Evolutionary conservation across 176 grass and related monocot species (phyloP).

Genomic region (Lolium multiflorum): DNA sequence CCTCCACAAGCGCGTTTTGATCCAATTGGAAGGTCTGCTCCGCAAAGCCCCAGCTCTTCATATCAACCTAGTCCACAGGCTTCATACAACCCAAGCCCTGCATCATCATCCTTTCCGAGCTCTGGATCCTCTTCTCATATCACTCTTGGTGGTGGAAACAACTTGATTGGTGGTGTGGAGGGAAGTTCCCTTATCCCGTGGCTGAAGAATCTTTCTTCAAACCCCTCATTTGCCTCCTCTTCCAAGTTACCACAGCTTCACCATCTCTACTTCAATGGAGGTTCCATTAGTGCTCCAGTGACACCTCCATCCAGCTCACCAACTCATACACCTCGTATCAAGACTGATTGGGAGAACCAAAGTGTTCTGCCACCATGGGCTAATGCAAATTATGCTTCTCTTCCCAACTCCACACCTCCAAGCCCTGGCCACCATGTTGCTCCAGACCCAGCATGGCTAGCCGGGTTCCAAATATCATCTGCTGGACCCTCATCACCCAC

Average conservation of each 20-base stretch:
- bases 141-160: conserved; percentile 53
- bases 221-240: conserved; percentile 55
- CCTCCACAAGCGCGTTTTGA: conserved; percentile 45
- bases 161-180: conserved; percentile 48
- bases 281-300: conserved; percentile 88
- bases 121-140: conserved; percentile 72
- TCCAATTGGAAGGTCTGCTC: conserved; percentile 56
- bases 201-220: conserved; percentile 74
- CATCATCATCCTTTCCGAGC: conserved; percentile 75
- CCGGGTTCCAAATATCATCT: conserved; percentile 84
- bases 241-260: conserved; percentile 74
- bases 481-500: conserved; percentile 83
- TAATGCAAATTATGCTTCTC: conserved; percentile 61
- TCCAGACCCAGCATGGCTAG: conserved; percentile 83
- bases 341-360: conserved; percentile 62
- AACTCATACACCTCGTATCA: conserved; percentile 60
- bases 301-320: conserved; percentile 89
- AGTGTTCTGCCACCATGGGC: conserved; percentile 72
- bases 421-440: conserved; percentile 63
- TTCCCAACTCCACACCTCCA: conserved; percentile 76
- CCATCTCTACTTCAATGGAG: conserved; percentile 71
- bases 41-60: conserved; percentile 80
- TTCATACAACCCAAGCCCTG: conserved; percentile 81
- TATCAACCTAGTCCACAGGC: conserved; percentile 70
- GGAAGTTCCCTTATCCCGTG: conserved; percentile 76